phyloP scores from a whole-genome alignment of 179 eudicot species.

The Dionaea muscipula region DNA sequence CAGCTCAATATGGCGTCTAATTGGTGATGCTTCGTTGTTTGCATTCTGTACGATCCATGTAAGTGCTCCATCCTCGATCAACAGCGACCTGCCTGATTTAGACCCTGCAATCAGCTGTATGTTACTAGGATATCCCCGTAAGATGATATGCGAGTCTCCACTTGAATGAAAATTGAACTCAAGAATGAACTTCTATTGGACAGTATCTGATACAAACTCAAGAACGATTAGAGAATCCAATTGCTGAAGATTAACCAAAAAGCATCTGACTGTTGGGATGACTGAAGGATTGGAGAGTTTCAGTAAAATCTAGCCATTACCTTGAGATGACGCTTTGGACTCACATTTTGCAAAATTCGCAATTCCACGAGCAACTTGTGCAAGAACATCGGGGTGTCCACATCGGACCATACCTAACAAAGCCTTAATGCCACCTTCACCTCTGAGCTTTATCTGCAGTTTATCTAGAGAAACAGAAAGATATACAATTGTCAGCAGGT shows the following conservation, averaged over 20 bases:
- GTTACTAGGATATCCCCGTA: neutral
- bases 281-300: too few species aligned
- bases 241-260: too few species aligned
- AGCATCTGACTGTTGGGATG: too few species aligned
- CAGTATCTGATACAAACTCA: too few species aligned
- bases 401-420: slow-evolving; percentile 78
- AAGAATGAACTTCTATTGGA: too few species aligned
- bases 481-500: neutral
- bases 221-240: too few species aligned
- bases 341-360: slow-evolving; percentile 96
- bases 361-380: slow-evolving; percentile 95
- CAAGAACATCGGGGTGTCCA: slow-evolving; percentile 86
- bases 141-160: too few species aligned
- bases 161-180: too few species aligned
- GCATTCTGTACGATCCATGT: slow-evolving; percentile 90
- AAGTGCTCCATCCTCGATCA: slow-evolving; percentile 82
- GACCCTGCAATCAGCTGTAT: slow-evolving; percentile 28
- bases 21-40: slow-evolving; percentile 68
- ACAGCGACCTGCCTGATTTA: slow-evolving; percentile 58
- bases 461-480: slow-evolving; percentile 31
- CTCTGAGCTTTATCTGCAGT: slow-evolving; percentile 62
- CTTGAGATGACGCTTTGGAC: slow-evolving; percentile 76
- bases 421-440: slow-evolving; percentile 84
- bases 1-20: slow-evolving; percentile 80
- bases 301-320: slow-evolving; percentile 16